These are phyloP conservation scores for Melanogaster broomeanus DNA, from an alignment of 768 basidiomycete genomes.

Conservation along the genomic window DNA sequence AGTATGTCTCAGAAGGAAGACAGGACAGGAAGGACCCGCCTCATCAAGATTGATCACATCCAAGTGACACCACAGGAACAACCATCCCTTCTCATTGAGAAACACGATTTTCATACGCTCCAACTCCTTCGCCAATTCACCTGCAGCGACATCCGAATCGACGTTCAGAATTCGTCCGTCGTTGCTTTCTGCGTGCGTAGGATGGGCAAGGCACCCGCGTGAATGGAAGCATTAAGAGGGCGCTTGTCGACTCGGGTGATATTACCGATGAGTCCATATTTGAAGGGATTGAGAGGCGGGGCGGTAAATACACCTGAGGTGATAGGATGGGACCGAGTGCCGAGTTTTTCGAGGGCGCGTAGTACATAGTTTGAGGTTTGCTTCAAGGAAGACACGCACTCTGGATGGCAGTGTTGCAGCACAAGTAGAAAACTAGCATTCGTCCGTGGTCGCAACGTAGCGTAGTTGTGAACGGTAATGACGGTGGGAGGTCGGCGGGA, in stretches of 20 bases:
- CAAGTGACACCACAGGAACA: conserved; percentile 96
- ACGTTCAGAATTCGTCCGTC: conserved; percentile 99
- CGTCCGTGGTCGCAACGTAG: no score
- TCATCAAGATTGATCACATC: conserved; percentile 98
- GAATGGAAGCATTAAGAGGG: conserved; percentile 94
- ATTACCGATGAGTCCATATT: conserved; percentile 95
- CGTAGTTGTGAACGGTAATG: no score
- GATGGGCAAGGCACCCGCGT: conserved; percentile 94
- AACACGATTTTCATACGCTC: conserved; percentile 99
- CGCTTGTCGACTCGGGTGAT: conserved; percentile 95
- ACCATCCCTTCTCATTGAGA: conserved; percentile 96
- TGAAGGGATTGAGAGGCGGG: conserved; percentile 91
- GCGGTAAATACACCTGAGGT: conserved; percentile 99
- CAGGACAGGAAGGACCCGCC: conserved; percentile 48
- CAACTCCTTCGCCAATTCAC: conserved; percentile 95
- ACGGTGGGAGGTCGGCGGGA: no score
- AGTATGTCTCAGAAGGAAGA: neutral
- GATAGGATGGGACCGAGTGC: conserved; percentile 97
- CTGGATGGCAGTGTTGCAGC: no score
- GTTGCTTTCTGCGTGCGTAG: conserved; percentile 90
- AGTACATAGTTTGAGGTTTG: conserved; percentile 97
- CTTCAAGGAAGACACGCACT: conserved; percentile 96
- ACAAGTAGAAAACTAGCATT: no score
- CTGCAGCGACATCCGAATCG: conserved; percentile 98
- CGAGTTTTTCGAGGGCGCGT: conserved; percentile 87